Conservation (phyloP, 768 basidiomycete genomes). For the Suillus tomentosus region DNA sequence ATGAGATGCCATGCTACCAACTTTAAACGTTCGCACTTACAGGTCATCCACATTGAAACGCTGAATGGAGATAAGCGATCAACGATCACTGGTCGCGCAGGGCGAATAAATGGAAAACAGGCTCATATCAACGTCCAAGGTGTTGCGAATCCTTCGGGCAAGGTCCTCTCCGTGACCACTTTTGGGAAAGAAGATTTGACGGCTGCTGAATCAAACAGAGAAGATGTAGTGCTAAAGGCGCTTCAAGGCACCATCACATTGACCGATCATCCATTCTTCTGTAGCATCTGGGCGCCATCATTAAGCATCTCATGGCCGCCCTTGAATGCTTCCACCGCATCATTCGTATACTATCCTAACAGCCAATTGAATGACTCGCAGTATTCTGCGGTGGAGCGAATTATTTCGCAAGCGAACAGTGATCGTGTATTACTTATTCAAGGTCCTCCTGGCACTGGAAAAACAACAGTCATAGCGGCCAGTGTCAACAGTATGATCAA, state of each 20-base stretch:
- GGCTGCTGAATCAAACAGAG: conserved; percentile 45
- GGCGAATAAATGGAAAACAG: conserved; percentile 38
- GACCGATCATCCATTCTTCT: conserved; percentile 28
- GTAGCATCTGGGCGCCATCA: conserved; percentile 29
- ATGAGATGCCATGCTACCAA: neutral
- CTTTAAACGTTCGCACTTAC: neutral
- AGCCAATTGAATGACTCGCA: conserved; percentile 32
- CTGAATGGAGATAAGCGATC: neutral
- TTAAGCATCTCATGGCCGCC: conserved; percentile 22
- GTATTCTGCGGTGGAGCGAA: conserved; percentile 27
- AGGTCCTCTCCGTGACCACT: conserved; percentile 42
- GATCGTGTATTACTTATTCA: conserved; percentile 31
- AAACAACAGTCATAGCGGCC: conserved; percentile 46
- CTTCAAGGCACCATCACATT: conserved; percentile 23
- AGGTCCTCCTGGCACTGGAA: conserved; percentile 47
- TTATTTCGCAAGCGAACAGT: conserved; percentile 26
- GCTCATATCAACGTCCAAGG: conserved; percentile 34
- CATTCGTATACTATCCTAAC: conserved; percentile 8
- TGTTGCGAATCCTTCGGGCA: conserved; percentile 16
- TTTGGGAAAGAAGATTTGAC: conserved; percentile 59
- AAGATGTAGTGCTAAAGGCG: conserved; percentile 22
- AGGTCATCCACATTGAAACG: conserved; percentile 6
- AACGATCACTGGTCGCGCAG: conserved; percentile 25
- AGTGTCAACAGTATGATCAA: conserved; percentile 28
- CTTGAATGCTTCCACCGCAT: neutral